A percentile compares a stretch with the other conserved stretches of the same genome.
Evolutionary conservation across 1,139 yeast species (phyloP).

Genomic region (Arxiozyma heterogenica): DNA sequence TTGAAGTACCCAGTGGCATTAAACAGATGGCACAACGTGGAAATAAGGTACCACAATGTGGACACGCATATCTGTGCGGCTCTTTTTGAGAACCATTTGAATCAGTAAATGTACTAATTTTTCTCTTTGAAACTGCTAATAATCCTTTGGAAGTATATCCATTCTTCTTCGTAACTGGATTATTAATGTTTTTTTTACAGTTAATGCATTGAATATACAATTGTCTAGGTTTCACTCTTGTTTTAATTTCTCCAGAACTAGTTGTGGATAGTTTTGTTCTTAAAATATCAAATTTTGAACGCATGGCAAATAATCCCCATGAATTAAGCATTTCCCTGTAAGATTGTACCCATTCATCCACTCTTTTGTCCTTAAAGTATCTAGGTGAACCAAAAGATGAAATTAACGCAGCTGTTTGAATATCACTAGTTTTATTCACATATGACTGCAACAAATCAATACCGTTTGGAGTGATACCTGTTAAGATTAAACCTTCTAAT

Average conservation of each 20-base stretch:
- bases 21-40: conserved; percentile 90
- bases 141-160: background rate
- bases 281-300: conserved; percentile 81
- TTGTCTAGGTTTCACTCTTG: conserved; percentile 57
- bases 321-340: conserved; percentile 71
- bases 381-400: conserved; percentile 77
- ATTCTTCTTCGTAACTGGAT: conserved; percentile 12
- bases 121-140: conserved; percentile 3
- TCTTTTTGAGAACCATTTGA: background rate
- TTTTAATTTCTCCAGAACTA: conserved; percentile 40
- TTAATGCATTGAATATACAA: conserved; percentile 70
- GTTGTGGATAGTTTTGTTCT: conserved; percentile 57
- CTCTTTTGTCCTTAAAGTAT: conserved; percentile 62
- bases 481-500: conserved; percentile 78
- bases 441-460: conserved; percentile 76
- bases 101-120: background rate
- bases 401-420: conserved; percentile 83
- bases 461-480: conserved; percentile 82
- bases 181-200: conserved; percentile 64
- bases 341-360: conserved; percentile 67
- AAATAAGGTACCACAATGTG: conserved; percentile 79
- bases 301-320: conserved; percentile 67
- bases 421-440: conserved; percentile 83
- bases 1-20: conserved; percentile 67
- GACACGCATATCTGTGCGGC: conserved; percentile 44